Conservation (phyloP, 2,329 filamentous ascomycete genomes). For the Aspergillus sp. region DNA sequence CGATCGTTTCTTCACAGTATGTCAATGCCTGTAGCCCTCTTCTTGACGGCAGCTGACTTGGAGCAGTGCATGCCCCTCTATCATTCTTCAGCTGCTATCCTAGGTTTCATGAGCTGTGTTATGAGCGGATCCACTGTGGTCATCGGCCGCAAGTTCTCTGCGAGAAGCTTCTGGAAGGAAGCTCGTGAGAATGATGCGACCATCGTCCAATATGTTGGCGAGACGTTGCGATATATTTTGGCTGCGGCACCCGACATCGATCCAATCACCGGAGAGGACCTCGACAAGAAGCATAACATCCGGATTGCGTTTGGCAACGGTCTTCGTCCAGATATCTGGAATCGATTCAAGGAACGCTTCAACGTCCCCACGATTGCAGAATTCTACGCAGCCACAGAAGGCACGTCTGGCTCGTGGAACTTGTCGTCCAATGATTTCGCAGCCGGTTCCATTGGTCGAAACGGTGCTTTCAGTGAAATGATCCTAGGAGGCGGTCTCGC, state of each 20-base stretch:
- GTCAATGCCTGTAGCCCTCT: slow-evolving; percentile 8
- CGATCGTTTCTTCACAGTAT: slow-evolving; percentile 69
- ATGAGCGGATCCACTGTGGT: slow-evolving; percentile 57
- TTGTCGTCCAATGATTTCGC: slow-evolving; percentile 62
- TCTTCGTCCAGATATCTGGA: slow-evolving; percentile 77
- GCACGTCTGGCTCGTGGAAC: slow-evolving; percentile 63
- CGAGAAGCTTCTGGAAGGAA: slow-evolving; percentile 67
- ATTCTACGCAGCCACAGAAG: slow-evolving; percentile 75
- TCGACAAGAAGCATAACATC: slow-evolving; percentile 67
- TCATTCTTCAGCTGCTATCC: slow-evolving; percentile 66
- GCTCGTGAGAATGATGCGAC: slow-evolving; percentile 63
- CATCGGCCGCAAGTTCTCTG: slow-evolving; percentile 70
- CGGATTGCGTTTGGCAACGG: slow-evolving; percentile 75
- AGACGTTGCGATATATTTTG: slow-evolving; percentile 76
- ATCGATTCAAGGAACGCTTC: slow-evolving; percentile 72
- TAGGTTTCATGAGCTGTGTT: slow-evolving; percentile 59
- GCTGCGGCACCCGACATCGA: slow-evolving; percentile 56
- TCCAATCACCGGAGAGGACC: slow-evolving; percentile 54
- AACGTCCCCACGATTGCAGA: slow-evolving; percentile 65
- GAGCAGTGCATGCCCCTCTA: slow-evolving; percentile 76
- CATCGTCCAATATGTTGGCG: slow-evolving; percentile 77
- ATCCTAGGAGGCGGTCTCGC: slow-evolving; percentile 46
- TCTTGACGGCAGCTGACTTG: slow-evolving; percentile 2
- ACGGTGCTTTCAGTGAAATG: slow-evolving; percentile 53
- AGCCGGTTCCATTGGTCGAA: slow-evolving; percentile 69